Base-by-base conservation (phyloP, 2,329 filamentous ascomycete species). In the Pestalotiopsis sp. region DNA sequence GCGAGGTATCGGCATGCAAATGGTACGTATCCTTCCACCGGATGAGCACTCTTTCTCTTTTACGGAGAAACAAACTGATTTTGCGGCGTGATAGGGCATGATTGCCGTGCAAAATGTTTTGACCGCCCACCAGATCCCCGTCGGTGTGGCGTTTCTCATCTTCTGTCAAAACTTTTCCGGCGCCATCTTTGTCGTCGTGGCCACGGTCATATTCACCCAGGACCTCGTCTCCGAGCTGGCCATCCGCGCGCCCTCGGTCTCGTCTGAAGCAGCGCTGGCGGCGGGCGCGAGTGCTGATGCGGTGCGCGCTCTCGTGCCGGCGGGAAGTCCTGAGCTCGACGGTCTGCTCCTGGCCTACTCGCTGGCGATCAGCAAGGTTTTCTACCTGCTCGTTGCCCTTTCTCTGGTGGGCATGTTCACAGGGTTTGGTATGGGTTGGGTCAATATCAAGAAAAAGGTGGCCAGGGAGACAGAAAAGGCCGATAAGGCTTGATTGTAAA, bases 21-120 rank as follows among this genome's bases (percentile, higher is more conserved):
- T 74, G 52, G 69, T 71, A 52, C 20, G 67, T 66, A 13, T 30
- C 7, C 14, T 26, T 5, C 35, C 24, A 11, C 11, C 26, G 13
- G 7, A 3, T 10, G 1, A 24, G 22, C 22, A 24, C 1, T 24
- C 22, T 24, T 24, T 24, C 22, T 24, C 22, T 24, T 24, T 24
- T 24, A 24, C 22, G 22, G 3, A 1, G 22, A 24, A 24, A 24
- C 22, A 24, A n/a, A 35, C 58, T 39, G 20, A 39, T 10, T 7
- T 35, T 6, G 38, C 26, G 17, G 44, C 7, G 44, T 11, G 38
- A 2, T 44, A 75, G 74, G 69, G 62, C 24, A 17, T 78, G 14
- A 64, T 76, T 7, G 75, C 76, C 13, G 68, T 76, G 7, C 76
- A 78, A 65, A 74, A 76, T 58, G 70, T 71, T 10, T 68, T 78